Base-by-base conservation (phyloP, 139 green algal species). In the Chlamydomonas eustigma region DNA sequence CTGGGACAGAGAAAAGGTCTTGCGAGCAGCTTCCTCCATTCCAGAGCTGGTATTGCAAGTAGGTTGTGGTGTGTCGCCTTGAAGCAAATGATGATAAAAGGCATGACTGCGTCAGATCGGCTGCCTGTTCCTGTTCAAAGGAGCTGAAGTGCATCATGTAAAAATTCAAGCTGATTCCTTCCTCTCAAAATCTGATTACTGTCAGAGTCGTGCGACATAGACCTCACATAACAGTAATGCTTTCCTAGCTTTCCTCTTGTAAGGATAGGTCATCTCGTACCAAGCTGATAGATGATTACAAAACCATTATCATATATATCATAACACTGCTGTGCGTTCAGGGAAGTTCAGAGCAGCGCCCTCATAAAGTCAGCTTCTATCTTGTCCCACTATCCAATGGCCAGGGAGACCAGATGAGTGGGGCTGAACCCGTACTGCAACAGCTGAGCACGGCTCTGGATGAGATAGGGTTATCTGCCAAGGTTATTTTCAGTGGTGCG, bases 291-390 rank as follows among this genome's bases (percentile, higher is more conserved):
- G 12, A 12, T 58, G 12, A 18, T 58, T 58, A 58, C 44, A 12
- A 18, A 28, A 58, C 12, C 44, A 58, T 58, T 12, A 18, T 12
- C 44, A 28, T 58, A 12, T 12, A 58, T 18, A 58, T 18, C 44
- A 12, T 58, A 12, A 58, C 12, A 58, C 44, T 58, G 18, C 12
- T 28, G 6, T 6, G 34, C 52, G 34, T 73, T 72, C 91, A 97
- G 89, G 75, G 22, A 0, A 81, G 81, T 0, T 86, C 51, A 1
- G 93, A 98, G 84, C 92, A 97, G 87, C 86, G 93, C 5, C 85
- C 90, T 0, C 93, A 98, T 87, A 98, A 98, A 84, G 74, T 98
- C 37, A 93, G 85, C 80, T 98, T 89, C 84, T 84, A 91, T 74
- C 58, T 97, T 2, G 44, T 65, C 36, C 37, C 68, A 3, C 5